A percentile compares a stretch with the other conserved stretches of the same genome.
Evolutionary conservation across 1,284 basidiomycete species (phyloP).

Genomic region (Trichosporon sp.): DNA sequence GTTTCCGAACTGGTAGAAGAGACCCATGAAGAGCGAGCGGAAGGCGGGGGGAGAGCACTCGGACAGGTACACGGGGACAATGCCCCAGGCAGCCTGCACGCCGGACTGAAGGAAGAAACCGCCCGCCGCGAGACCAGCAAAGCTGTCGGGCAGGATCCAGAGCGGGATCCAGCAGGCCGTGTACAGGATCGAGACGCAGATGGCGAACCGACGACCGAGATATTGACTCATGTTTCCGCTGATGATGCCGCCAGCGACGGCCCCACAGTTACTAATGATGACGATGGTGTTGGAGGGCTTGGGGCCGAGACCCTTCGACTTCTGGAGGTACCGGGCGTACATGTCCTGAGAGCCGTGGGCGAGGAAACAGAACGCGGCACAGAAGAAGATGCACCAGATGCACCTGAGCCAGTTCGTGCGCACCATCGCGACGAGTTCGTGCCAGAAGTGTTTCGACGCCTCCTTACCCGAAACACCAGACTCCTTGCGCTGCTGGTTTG

Average conservation of each 20-base stretch:
- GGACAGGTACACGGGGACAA: conserved; percentile 63
- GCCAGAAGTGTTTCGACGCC: conserved; percentile 72
- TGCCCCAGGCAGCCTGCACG: conserved; percentile 69
- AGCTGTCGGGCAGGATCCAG: conserved; percentile 72
- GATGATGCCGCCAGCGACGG: conserved; percentile 73
- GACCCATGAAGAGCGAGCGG: conserved; percentile 87
- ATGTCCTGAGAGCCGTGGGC: conserved; percentile 65
- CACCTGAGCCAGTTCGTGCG: conserved; percentile 75
- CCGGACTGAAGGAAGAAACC: conserved; percentile 74
- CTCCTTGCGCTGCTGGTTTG: conserved; percentile 45
- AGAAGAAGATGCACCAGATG: conserved; percentile 68
- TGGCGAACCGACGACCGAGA: conserved; percentile 74
- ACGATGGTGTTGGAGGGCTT: conserved; percentile 75
- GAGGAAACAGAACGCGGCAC: conserved; percentile 84
- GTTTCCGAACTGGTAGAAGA: conserved; percentile 67
- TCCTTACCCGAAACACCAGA: conserved; percentile 45
- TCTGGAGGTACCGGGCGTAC: conserved; percentile 38
- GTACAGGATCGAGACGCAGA: conserved; percentile 61
- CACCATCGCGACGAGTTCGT: conserved; percentile 71
- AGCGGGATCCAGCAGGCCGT: conserved; percentile 61
- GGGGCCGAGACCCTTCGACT: conserved; percentile 32
- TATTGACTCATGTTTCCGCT: conserved; percentile 80
- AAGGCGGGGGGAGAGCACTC: conserved; percentile 85
- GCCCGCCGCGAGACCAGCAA: conserved; percentile 50
- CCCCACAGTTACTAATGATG: conserved; percentile 72